phyloP scores from a whole-genome alignment of 139 green algal genomes.

The Micractinium sp. region DNA sequence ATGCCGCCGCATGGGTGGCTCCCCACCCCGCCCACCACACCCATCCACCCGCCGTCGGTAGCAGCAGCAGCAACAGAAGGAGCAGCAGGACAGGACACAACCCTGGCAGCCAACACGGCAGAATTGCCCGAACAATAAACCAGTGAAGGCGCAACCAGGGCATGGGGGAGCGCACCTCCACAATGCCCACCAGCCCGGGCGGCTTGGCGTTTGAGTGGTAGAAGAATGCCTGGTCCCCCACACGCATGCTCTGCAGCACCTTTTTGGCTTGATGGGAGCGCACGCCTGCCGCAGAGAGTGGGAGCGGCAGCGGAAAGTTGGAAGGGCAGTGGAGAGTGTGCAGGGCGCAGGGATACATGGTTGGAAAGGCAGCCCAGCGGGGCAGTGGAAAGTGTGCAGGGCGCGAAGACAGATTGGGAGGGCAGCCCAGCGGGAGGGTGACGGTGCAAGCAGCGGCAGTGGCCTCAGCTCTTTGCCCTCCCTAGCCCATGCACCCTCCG shows the following conservation, averaged over 20 bases:
- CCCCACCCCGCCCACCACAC: no score
- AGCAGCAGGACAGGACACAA: no score
- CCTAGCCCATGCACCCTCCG: no score
- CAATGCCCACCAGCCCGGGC: slow-evolving; percentile 67
- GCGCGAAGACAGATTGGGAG: no score
- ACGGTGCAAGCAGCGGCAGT: neutral
- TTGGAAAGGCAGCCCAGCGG: neutral
- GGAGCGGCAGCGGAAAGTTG: neutral
- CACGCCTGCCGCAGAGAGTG: slow-evolving; percentile 56
- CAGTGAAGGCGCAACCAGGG: neutral
- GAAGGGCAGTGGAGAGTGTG: neutral
- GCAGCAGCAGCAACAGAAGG: no score
- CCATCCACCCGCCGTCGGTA: no score
- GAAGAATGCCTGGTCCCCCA: slow-evolving; percentile 69
- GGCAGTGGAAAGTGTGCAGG: neutral
- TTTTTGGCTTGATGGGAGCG: slow-evolving; percentile 76
- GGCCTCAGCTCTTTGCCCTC: neutral
- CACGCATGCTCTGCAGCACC: slow-evolving; percentile 68
- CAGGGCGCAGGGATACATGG: neutral
- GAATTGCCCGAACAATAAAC: no score
- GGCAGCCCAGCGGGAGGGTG: no score
- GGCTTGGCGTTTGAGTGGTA: slow-evolving; percentile 68
- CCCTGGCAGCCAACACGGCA: no score
- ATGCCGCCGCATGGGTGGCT: no score
- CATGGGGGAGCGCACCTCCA: slow-evolving; percentile 43